Conservation (phyloP, 208 protist species). For the Trypanosoma grayi region DNA sequence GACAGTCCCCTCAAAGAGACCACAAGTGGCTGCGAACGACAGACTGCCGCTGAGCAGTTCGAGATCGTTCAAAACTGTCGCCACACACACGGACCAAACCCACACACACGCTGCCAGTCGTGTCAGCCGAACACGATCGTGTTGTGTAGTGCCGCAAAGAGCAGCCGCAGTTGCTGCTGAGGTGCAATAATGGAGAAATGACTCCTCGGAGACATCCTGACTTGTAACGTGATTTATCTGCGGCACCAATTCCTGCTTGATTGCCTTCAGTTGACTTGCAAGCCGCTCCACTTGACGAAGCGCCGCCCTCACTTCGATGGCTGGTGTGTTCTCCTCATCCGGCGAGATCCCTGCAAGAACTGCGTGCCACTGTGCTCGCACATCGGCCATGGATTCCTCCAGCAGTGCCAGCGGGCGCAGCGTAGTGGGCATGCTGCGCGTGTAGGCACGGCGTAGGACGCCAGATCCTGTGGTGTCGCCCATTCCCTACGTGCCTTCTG, state of each 20-base stretch:
- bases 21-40: constrained; percentile 23
- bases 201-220: neutral
- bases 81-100: constrained; percentile 54
- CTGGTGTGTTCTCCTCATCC: neutral
- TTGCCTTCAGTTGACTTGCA: constrained; percentile 60
- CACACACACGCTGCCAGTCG: constrained; percentile 46
- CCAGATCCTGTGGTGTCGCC: neutral
- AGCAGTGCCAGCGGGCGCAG: constrained; percentile 41
- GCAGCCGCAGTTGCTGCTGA: neutral
- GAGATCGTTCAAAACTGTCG: constrained; percentile 43
- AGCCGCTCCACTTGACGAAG: constrained; percentile 10
- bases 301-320: neutral
- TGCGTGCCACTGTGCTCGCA: constrained; percentile 38
- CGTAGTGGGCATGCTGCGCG: constrained; percentile 45
- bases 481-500: constrained; percentile 2
- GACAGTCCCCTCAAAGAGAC: constrained; percentile 1
- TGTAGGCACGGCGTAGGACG: constrained; percentile 47
- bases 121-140: neutral
- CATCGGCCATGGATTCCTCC: constrained; percentile 49
- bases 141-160: neutral
- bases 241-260: constrained; percentile 69
- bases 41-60: constrained; percentile 62
- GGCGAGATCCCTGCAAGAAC: constrained; percentile 9
- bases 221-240: constrained; percentile 19
- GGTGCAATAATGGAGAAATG: constrained; percentile 11